A percentile compares a stretch with the other conserved stretches of the same genome.
These are phyloP conservation scores for Talaromyces trachyspermus DNA, from an alignment of 495 filamentous ascomycete genomes.

Conservation along the genomic window DNA sequence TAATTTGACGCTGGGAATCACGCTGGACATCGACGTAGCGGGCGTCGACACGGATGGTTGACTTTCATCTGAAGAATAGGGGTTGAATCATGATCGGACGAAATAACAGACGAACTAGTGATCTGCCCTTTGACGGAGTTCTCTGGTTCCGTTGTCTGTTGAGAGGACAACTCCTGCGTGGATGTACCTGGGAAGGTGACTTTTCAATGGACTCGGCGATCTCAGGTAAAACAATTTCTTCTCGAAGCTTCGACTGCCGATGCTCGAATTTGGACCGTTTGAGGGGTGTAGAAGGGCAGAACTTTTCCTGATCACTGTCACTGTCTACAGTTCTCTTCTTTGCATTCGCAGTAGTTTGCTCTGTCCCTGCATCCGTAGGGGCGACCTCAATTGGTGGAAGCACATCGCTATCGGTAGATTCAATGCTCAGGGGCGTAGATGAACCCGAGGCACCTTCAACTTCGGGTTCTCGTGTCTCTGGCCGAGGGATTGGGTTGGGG, in stretches of 20 bases:
- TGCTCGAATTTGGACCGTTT: constrained; percentile 32
- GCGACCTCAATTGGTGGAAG: too few relatives aligned
- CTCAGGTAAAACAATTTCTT: constrained; percentile 29
- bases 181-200: neutral
- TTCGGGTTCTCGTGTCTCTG: constrained; percentile 37
- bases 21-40: constrained; percentile 31
- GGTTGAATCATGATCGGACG: constrained; percentile 25
- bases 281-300: constrained; percentile 24
- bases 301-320: constrained; percentile 29
- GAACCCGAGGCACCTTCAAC: constrained; percentile 30
- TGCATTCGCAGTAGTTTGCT: neutral
- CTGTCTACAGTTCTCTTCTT: constrained; percentile 40
- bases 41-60: constrained; percentile 33
- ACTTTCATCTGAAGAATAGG: constrained; percentile 24
- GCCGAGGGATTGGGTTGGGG: constrained; percentile 13
- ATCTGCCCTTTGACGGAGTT: neutral
- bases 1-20: constrained; percentile 18
- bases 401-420: too few relatives aligned
- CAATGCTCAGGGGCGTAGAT: constrained; percentile 12
- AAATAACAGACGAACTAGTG: constrained; percentile 13
- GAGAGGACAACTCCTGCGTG: constrained; percentile 6
- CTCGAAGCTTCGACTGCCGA: constrained; percentile 33
- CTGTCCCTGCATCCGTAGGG: too few relatives aligned
- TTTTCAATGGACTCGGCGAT: constrained; percentile 7
- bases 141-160: constrained; percentile 9